Evolutionary conservation across 2,329 filamentous ascomycete species (phyloP), one percentile per base, ranked within the genome.

Genomic region (Phialemonium atrogriseum): DNA sequence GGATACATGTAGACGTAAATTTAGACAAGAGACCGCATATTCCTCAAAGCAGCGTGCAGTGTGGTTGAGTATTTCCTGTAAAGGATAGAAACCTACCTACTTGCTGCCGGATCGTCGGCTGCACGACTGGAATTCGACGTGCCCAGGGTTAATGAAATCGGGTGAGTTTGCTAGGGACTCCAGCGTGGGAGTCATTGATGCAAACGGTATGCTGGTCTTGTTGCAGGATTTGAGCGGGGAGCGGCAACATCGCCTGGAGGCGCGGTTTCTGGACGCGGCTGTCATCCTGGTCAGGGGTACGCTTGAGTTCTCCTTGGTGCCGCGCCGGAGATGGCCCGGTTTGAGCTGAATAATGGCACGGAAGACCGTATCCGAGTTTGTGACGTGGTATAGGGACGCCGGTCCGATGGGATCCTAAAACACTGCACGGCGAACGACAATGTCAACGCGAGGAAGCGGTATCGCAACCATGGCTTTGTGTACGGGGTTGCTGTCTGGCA

Each of bases 401-500:
- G 7, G 37, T 58, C 55, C 33, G 53, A 58, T 7, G 44, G 41
- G 6, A 50, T 58, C 10, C 32, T 59, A 20, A 52, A 50, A 33
- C 41, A 49, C 25, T 48, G 45, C 5, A 59, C 56, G 2, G 56
- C 53, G 3, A 58, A 58, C 20, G 45, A 52, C 31, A 57, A 59
- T 24, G 44, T 38, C 3, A 41, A 45, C 7, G 19, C 26, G 2
- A 30, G 34, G 12, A 38, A 45, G n/a, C 33, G 45, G 23, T 55
- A 56, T 24, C 41, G 36, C 5, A 45, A 60, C 19, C 56, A 59
- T 38, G 63, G 62, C 0, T 40, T 69, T 7, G 64, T 68, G 2
- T 69, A 68, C 44, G 65, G 60, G 63, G 68, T 40, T 69, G 68
- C 36, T 68, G 59, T 64, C 63, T 48, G 63, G 63, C 4, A 41